These are phyloP conservation scores for Monilinia fructicola DNA, from an alignment of 2,329 filamentous ascomycete genomes.

Conservation along the genomic window DNA sequence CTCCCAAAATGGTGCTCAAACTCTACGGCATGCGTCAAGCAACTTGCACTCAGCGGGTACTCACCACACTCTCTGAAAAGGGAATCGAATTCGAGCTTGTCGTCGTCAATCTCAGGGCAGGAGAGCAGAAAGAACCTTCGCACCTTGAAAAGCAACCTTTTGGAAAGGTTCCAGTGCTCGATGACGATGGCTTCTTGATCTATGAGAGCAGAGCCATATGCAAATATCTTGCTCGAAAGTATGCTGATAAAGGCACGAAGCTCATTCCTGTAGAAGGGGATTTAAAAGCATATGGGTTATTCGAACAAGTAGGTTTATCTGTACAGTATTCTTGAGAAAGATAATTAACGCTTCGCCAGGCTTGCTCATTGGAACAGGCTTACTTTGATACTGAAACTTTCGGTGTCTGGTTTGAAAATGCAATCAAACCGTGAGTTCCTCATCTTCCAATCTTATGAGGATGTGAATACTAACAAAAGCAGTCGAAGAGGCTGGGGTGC, in stretches of 20 bases:
- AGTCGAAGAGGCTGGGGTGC: not conserved
- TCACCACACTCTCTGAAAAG: constrained; percentile 39
- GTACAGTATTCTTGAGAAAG: too few species aligned
- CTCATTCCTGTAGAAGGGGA: constrained; percentile 34
- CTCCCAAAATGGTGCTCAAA: constrained; percentile 39
- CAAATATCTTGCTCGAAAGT: constrained; percentile 38
- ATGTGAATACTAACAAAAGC: constrained; percentile 1
- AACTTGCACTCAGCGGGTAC: constrained; percentile 38
- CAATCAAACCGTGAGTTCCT: constrained; percentile 6
- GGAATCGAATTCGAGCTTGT: constrained; percentile 37
- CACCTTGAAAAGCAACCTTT: constrained; percentile 40
- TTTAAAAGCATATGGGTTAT: constrained; percentile 33
- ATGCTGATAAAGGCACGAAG: constrained; percentile 36
- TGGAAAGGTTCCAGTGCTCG: constrained; percentile 42
- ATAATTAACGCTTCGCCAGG: not conserved
- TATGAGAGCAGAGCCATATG: constrained; percentile 39
- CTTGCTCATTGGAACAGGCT: constrained; percentile 4
- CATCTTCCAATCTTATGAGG: not conserved
- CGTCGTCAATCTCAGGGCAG: constrained; percentile 32
- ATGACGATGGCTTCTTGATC: constrained; percentile 41
- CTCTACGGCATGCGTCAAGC: constrained; percentile 37
- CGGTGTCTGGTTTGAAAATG: constrained; percentile 4
- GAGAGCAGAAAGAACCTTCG: constrained; percentile 35
- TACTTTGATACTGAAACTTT: not conserved
- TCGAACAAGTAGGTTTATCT: constrained; percentile 22